Evolutionary conservation across 495 filamentous ascomycete genomes (phyloP), one percentile per base, ranked within the genome.

Genomic region (Bathelium albidoporum): DNA sequence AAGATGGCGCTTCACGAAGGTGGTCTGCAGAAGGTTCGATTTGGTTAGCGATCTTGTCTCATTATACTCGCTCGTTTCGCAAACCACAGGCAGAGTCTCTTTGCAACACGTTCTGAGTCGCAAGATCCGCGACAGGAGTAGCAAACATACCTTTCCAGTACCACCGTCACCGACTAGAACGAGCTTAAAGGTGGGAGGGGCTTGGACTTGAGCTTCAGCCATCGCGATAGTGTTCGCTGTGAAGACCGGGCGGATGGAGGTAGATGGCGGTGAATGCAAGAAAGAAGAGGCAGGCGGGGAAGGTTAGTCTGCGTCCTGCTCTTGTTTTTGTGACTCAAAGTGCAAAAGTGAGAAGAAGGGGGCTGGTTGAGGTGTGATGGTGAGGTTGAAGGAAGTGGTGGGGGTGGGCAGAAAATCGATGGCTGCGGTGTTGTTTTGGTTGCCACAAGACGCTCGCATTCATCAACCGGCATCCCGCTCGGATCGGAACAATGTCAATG

Each of bases 1-100:
- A 82, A 97, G 81, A 78, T 99, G 95, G 72, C 95, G 95, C 87
- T 97, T 99, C 81, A 99, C 95, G 83, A 99, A 99, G 74, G 95
- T 99, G 75, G 95, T 99, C 95, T 99, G 61, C 28, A 31, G 22
- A 18, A 20, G 26, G 29, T 26, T 55, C 7, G 24, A 11, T 11
- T 11, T 3, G 22, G 55, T 69, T 66, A 66, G 65, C 65, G 32
- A 58, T 49, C 22, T 49, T 20, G n/a, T n/a, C n/a, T n/a, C n/a
- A n/a, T n/a, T n/a, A n/a, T n/a, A n/a, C n/a, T n/a, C n/a, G n/a
- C n/a, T n/a, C n/a, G n/a, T n/a, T n/a, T n/a, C n/a, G n/a, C n/a
- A n/a, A n/a, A n/a, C n/a, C n/a, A n/a, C 20, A 28, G 24, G 1
- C 9, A 10, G 20, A 55, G 24, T 26, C 49, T 29, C 2, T 29